Percentiles rank a stretch among this genome's conserved stretches.
phyloP scores from a whole-genome alignment of 2,329 filamentous ascomycete species.

The Periconia sp. region DNA sequence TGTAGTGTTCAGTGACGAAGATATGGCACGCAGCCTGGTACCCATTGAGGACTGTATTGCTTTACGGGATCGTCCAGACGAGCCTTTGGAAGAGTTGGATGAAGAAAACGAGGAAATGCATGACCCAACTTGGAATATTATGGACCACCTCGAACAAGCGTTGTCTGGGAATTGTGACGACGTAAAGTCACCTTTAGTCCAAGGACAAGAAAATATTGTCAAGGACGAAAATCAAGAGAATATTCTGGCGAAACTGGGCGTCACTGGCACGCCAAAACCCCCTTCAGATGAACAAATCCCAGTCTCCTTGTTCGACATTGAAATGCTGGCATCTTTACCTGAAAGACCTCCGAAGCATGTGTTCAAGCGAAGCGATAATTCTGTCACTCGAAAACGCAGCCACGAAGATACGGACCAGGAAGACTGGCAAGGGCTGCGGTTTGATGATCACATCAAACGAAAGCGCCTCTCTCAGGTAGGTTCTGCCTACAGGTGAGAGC shows the following conservation, averaged over 20 bases:
- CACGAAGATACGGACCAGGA: constrained; percentile 39
- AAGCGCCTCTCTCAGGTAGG: constrained; percentile 40
- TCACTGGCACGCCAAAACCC: constrained; percentile 42
- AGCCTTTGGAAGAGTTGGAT: constrained; percentile 19
- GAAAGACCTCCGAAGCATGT: constrained; percentile 14
- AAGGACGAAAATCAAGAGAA: constrained; percentile 37
- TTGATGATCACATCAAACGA: constrained; percentile 39
- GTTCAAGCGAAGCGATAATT: constrained; percentile 31
- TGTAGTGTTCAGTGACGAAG: constrained; percentile 45
- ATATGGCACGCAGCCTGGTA: constrained; percentile 42
- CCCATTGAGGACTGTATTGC: constrained; percentile 47
- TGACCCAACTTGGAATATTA: constrained; percentile 40
- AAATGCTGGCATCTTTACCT: constrained; percentile 12
- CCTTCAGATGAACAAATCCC: constrained; percentile 19
- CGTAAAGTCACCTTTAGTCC: constrained; percentile 8
- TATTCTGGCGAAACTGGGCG: constrained; percentile 38
- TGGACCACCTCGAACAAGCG: constrained; percentile 45
- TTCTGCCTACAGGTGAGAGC: constrained; percentile 37
- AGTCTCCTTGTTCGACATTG: background rate
- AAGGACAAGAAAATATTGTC: constrained; percentile 4
- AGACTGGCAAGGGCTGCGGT: constrained; percentile 33
- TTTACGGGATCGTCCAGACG: constrained; percentile 43
- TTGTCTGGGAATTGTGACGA: constrained; percentile 26
- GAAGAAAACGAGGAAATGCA: constrained; percentile 37
- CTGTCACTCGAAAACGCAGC: constrained; percentile 38